Evolutionary conservation across 495 filamentous ascomycete genomes (phyloP).

Genomic region (Penicillium alfredii): DNA sequence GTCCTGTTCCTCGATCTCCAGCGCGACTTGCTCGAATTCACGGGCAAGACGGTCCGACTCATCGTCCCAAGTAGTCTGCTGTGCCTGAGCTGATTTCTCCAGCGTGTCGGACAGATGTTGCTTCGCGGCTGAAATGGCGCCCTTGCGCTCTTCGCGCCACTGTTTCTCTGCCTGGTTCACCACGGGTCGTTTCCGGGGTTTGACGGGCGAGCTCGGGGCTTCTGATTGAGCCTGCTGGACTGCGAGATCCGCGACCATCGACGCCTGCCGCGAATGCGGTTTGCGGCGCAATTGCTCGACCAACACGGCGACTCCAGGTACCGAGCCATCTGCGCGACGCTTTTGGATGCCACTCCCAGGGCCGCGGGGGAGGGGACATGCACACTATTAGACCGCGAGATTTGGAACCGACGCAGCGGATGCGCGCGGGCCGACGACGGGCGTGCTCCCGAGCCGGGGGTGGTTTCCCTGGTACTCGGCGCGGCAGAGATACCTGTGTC

Average conservation of each 20-base stretch:
- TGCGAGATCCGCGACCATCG: conserved; percentile 33
- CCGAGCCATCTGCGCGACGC: conserved; percentile 22
- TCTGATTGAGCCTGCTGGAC: no score
- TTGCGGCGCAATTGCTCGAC: conserved; percentile 38
- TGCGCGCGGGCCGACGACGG: conserved; percentile 14
- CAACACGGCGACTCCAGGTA: conserved; percentile 33
- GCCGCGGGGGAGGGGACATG: conserved; percentile 17
- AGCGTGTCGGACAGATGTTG: conserved; percentile 29
- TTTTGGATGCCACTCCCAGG: conserved; percentile 37
- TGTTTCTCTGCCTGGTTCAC: conserved; percentile 40
- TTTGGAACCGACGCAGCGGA: conserved; percentile 39
- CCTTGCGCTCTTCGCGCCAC: conserved; percentile 38
- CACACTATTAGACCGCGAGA: conserved; percentile 29
- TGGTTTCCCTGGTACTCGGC: background rate
- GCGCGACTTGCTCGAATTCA: conserved; percentile 44
- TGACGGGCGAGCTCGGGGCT: conserved; percentile 2
- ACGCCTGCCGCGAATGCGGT: conserved; percentile 37
- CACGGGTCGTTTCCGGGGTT: conserved; percentile 37
- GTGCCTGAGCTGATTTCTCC: conserved; percentile 28
- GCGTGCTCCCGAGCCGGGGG: background rate
- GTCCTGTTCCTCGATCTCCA: conserved; percentile 32
- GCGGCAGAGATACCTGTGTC: background rate
- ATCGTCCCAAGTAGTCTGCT: conserved; percentile 37
- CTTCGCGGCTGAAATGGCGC: conserved; percentile 36
- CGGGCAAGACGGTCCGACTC: conserved; percentile 39